These are phyloP conservation scores for Fusarium humuli DNA, from an alignment of 2,329 filamentous ascomycete genomes.

Conservation along the genomic window DNA sequence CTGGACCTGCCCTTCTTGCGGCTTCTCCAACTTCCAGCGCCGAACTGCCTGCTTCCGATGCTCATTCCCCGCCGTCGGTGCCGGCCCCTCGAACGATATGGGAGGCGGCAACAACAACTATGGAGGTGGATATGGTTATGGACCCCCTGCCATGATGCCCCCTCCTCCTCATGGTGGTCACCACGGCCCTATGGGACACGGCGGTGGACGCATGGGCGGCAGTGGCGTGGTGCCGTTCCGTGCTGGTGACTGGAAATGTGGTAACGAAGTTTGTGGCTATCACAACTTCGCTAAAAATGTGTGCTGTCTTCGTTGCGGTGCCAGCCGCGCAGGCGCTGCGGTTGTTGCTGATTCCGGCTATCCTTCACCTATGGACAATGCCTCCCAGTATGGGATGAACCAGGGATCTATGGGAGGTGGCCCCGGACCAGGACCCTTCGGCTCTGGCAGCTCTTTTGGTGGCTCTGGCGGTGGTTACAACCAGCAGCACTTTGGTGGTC, in stretches of 20 bases:
- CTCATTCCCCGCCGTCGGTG: conserved; percentile 94
- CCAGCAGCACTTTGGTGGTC: conserved; percentile 90
- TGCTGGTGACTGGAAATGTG: conserved; percentile 98
- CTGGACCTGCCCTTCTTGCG: conserved; percentile 98
- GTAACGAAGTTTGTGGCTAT: conserved; percentile 95
- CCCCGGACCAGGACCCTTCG: conserved; percentile 80
- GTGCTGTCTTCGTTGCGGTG: conserved; percentile 94
- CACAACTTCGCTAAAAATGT: conserved; percentile 99
- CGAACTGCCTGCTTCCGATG: conserved; percentile 98
- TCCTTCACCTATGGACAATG: conserved; percentile 88
- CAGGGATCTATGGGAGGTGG: conserved; percentile 88
- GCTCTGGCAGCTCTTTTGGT: conserved; percentile 76
- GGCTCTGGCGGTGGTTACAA: conserved; percentile 70
- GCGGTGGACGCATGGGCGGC: conserved; percentile 79
- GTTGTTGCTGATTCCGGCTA: conserved; percentile 95
- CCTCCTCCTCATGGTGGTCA: conserved; percentile 77
- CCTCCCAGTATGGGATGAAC: conserved; percentile 85
- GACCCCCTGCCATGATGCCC: conserved; percentile 84
- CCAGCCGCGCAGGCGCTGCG: conserved; percentile 91
- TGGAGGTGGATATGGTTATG: conserved; percentile 63
- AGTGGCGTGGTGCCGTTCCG: conserved; percentile 94
- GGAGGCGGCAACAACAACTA: conserved; percentile 74
- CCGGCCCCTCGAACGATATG: conserved; percentile 75
- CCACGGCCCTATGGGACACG: conserved; percentile 66
- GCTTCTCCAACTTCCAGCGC: conserved; percentile 99